phyloP scores from a whole-genome alignment of 176 grass and related monocot genomes.

The Dactylis glomerata region DNA sequence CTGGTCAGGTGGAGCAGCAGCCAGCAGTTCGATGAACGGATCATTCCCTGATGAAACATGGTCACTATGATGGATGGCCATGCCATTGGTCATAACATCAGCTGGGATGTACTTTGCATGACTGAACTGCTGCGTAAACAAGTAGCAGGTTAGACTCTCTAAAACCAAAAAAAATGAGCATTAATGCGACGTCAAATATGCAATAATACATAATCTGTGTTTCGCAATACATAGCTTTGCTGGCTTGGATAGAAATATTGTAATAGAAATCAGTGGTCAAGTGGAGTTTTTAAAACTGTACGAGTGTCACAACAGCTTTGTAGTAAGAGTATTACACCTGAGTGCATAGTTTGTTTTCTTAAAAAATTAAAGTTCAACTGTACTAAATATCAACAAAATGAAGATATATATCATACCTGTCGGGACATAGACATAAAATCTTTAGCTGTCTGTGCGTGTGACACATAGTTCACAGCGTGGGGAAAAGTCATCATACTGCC shows the following conservation, averaged over 20 bases:
- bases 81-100: conserved; percentile 38
- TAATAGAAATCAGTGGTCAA: neutral
- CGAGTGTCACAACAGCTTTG: neutral
- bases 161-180: neutral
- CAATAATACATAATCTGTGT: neutral
- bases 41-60: conserved; percentile 40
- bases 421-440: conserved; percentile 39
- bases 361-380: neutral
- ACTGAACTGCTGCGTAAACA: conserved; percentile 33
- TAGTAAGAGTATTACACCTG: neutral
- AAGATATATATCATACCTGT: conserved; percentile 32
- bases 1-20: conserved; percentile 28
- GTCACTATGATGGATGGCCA: conserved; percentile 41
- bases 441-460: conserved; percentile 55
- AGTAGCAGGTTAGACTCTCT: neutral
- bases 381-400: neutral
- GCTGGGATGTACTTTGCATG: conserved; percentile 49
- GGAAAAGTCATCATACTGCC: conserved; percentile 43
- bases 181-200: neutral
- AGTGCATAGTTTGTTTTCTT: neutral
- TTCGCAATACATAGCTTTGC: neutral
- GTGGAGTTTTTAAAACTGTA: neutral
- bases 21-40: conserved; percentile 41
- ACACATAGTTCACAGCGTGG: conserved; percentile 35
- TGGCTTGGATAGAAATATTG: neutral